phyloP scores from a whole-genome alignment of 192 early-diverging fungal genomes.

The Gonapodya prolifera region DNA sequence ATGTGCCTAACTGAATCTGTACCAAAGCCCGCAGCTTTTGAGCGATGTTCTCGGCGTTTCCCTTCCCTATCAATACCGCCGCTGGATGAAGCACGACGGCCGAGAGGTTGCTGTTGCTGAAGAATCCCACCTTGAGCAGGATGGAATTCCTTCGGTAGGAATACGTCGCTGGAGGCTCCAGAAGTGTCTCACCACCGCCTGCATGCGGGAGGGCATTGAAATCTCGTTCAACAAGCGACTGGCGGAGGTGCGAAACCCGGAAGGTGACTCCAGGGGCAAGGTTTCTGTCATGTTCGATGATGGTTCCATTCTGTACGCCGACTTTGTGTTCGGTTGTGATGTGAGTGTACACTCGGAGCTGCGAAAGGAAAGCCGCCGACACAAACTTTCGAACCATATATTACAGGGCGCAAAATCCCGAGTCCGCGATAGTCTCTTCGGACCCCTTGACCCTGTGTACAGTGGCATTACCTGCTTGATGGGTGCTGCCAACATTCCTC shows the following conservation, averaged over 20 bases:
- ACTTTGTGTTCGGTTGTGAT: conserved; percentile 27
- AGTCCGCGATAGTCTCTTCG: conserved; percentile 17
- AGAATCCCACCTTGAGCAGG: conserved; percentile 11
- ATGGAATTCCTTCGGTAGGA: conserved; percentile 15
- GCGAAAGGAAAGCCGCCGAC: background rate
- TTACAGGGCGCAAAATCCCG: conserved; percentile 22
- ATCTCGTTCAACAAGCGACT: conserved; percentile 16
- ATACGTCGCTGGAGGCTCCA: conserved; percentile 25
- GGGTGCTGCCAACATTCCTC: conserved; percentile 23
- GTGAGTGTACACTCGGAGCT: background rate
- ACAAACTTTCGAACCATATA: background rate
- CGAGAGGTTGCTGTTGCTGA: conserved; percentile 23
- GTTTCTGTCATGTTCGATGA: conserved; percentile 15
- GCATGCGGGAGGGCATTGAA: conserved; percentile 8
- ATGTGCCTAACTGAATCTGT: background rate
- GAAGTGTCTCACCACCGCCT: conserved; percentile 11
- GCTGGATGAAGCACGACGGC: conserved; percentile 27
- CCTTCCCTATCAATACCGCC: conserved; percentile 18
- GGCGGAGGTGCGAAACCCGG: background rate
- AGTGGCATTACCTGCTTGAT: conserved; percentile 31
- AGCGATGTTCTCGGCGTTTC: conserved; percentile 17
- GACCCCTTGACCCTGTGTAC: conserved; percentile 15
- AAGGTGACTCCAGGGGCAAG: background rate
- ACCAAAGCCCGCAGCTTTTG: conserved; percentile 15
- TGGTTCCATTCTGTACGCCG: background rate